phyloP scores from a whole-genome alignment of 75 land plant genomes.

The Cunninghamia lanceolata region DNA sequence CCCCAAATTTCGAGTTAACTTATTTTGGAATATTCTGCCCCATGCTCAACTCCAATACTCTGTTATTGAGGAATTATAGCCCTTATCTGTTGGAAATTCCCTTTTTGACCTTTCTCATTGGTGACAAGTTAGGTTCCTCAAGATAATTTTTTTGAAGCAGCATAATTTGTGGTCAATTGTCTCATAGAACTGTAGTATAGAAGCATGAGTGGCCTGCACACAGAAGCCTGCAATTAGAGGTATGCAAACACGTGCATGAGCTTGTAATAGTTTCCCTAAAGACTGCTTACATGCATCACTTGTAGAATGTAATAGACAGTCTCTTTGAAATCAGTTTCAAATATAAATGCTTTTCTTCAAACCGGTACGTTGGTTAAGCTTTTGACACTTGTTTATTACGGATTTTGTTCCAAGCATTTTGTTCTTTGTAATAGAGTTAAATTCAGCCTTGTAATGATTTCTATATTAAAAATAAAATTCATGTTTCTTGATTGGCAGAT shows the following conservation, averaged over 20 bases:
- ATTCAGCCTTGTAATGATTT: neutral
- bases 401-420: neutral
- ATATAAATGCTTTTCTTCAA: neutral
- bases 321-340: neutral
- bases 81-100: too few relatives aligned
- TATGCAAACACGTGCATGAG: neutral
- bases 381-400: neutral
- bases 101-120: too few relatives aligned
- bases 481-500: neutral
- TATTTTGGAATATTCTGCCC: too few relatives aligned
- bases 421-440: neutral
- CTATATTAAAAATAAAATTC: neutral
- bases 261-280: neutral
- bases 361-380: neutral
- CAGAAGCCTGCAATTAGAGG: neutral
- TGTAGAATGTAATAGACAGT: neutral
- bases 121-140: too few relatives aligned
- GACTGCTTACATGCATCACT: neutral
- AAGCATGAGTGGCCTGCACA: neutral
- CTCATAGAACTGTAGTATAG: neutral
- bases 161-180: neutral
- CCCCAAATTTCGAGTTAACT: too few relatives aligned
- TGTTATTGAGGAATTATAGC: too few relatives aligned
- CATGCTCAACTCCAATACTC: too few relatives aligned
- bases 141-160: neutral